phyloP scores from a whole-genome alignment of 306 rosid species.

The Lathyrus aphaca region DNA sequence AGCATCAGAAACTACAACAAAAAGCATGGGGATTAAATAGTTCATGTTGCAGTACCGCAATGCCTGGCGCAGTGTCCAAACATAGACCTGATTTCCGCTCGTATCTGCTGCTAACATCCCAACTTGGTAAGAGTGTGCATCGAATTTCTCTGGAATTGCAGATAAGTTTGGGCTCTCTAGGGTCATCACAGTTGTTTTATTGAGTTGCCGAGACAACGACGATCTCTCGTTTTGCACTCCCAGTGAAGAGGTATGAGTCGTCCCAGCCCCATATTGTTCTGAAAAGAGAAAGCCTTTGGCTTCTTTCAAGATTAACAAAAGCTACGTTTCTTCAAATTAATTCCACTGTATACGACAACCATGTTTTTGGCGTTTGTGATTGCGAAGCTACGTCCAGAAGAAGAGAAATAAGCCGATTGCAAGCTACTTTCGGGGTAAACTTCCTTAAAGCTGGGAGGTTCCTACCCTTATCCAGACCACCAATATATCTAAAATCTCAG shows the following conservation, averaged over 20 bases:
- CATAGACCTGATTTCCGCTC: too few relatives aligned
- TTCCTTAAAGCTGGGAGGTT: conserved; percentile 55
- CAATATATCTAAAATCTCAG: conserved; percentile 78
- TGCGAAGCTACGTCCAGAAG: conserved; percentile 73
- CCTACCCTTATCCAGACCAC: background rate
- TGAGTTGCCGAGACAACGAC: conserved; percentile 60
- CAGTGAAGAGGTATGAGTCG: too few relatives aligned
- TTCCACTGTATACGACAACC: conserved; percentile 67
- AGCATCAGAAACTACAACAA: too few relatives aligned
- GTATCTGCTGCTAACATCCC: conserved; percentile 56
- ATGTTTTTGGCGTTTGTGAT: conserved; percentile 68
- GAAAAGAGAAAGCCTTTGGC: conserved; percentile 60
- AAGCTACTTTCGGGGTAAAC: conserved; percentile 55
- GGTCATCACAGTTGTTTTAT: conserved; percentile 45
- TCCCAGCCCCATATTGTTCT: conserved; percentile 99
- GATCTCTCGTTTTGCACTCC: too few relatives aligned
- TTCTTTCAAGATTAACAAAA: conserved; percentile 53
- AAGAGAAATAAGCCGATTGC: conserved; percentile 91
- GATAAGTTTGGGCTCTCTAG: conserved; percentile 63
- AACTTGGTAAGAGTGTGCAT: conserved; percentile 54
- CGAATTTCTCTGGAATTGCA: conserved; percentile 80
- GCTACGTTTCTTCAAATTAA: conserved; percentile 54
- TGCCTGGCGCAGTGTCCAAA: too few relatives aligned
- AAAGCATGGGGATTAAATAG: too few relatives aligned
- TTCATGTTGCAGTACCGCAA: too few relatives aligned